phyloP scores from a whole-genome alignment of 495 filamentous ascomycete genomes.

The Staphylotrichum tortipilum region DNA sequence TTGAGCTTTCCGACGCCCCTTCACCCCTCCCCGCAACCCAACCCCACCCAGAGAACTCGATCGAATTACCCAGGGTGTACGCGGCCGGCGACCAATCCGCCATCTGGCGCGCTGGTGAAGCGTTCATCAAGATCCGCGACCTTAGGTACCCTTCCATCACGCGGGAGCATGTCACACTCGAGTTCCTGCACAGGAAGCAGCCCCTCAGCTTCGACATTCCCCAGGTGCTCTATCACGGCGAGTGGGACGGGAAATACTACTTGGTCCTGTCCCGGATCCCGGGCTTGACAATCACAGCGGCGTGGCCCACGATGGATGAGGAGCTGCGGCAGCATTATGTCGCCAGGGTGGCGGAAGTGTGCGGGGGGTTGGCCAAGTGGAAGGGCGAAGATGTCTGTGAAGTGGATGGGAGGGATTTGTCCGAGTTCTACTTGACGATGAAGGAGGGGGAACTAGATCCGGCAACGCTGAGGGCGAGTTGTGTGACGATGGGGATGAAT shows the following conservation, averaged over 20 bases:
- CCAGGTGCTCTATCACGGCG: slow-evolving; percentile 5
- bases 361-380: not conserved
- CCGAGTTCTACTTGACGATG: not conserved
- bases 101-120: slow-evolving; percentile 11
- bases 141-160: not conserved
- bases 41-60: not conserved
- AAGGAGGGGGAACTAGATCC: not conserved
- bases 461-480: not conserved
- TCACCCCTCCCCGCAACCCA: not conserved
- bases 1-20: slow-evolving; percentile 6
- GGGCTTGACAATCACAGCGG: not conserved
- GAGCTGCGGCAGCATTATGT: slow-evolving; percentile 1
- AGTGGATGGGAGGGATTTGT: slow-evolving; percentile 4
- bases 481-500: slow-evolving; percentile 8
- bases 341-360: slow-evolving; percentile 1
- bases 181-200: slow-evolving; percentile 4
- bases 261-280: slow-evolving; percentile 3
- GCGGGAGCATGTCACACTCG: slow-evolving; percentile 9
- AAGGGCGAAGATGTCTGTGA: slow-evolving; percentile 2
- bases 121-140: slow-evolving; percentile 10
- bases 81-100: slow-evolving; percentile 4
- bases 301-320: slow-evolving; percentile 8
- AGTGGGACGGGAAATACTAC: slow-evolving; percentile 7
- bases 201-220: slow-evolving; percentile 3
- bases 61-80: slow-evolving; percentile 1